Conservation (phyloP, 2,329 filamentous ascomycete genomes). For the Gaeumannomyces sp. region DNA sequence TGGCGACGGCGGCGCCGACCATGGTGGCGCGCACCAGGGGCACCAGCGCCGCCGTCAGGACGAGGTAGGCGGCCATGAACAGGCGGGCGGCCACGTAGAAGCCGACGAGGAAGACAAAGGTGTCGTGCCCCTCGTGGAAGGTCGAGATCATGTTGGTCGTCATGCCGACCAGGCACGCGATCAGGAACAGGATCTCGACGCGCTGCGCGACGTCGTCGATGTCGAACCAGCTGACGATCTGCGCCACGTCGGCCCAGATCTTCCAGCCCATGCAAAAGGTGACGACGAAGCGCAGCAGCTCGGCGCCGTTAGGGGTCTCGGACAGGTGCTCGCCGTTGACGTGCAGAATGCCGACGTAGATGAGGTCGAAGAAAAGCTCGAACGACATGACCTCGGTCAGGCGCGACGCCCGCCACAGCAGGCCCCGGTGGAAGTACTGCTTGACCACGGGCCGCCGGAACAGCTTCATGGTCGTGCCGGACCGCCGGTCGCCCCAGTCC, state of each 20-base stretch:
- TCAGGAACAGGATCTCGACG: conserved; percentile 52
- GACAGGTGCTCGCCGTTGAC: conserved; percentile 56
- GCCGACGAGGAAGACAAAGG: conserved; percentile 51
- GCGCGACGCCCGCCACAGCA: conserved; percentile 55
- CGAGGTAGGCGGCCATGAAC: conserved; percentile 42
- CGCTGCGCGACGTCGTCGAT: conserved; percentile 54
- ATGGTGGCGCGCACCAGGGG: conserved; percentile 54
- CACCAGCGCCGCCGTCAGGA: conserved; percentile 39
- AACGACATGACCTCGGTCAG: conserved; percentile 56
- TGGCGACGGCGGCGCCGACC: conserved; percentile 38
- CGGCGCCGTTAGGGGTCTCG: conserved; percentile 46
- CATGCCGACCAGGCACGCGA: conserved; percentile 56
- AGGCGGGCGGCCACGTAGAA: conserved; percentile 56
- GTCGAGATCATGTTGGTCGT: conserved; percentile 57
- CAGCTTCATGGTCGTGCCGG: conserved; percentile 42
- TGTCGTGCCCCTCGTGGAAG: conserved; percentile 41
- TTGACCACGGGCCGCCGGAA: conserved; percentile 54
- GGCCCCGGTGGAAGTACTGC: conserved; percentile 60
- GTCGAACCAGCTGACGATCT: conserved; percentile 56
- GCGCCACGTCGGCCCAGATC: conserved; percentile 54
- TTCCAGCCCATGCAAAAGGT: conserved; percentile 59
- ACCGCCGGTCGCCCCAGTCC: conserved; percentile 22
- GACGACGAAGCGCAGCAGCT: conserved; percentile 53
- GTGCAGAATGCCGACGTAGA: conserved; percentile 58
- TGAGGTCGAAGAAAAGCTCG: conserved; percentile 58